Evolutionary conservation across 106 monocot genomes (phyloP), one percentile per base, ranked within the genome.

Genomic region (Iris macrosiphon): DNA sequence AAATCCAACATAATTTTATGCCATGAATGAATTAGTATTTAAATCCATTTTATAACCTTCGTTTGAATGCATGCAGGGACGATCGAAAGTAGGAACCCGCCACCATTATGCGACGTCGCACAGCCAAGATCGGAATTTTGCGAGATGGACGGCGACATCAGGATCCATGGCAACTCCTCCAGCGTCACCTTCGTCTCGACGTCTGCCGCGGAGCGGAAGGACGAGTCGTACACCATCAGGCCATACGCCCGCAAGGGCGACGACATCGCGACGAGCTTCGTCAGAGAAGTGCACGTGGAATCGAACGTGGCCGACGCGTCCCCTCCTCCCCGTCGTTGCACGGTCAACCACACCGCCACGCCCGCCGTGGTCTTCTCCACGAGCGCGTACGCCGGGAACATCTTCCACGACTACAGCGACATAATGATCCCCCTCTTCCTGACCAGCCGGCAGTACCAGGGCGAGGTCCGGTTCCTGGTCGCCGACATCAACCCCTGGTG

Each of bases 381-480:
- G 5, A 46, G 59, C 7, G 77, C 73, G 1, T 74, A 57, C 59
- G 47, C 55, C 20, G 71, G 74, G 1, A 83, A 83, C 45, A 57
- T 61, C 61, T 83, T 72, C 59, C 82, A 82, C 32, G 76, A 72
- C 40, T 52, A 77, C 24, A 48, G 54, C 14, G 82, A 83, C 25
- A 74, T 78, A 32, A 15, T 83, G 0, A 49, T 78, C 28, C 83
- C 83, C 13, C 69, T 78, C 25, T 83, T 74, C 54, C 28, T 74
- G 28, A 77, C 70, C 1, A 22, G 62, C 27, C 38, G 30, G 20
- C 45, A 62, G 2, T 83, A 57, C 59, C 14, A 63, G 4, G 83
- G 74, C 10, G 77, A 83, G 35, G 77, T 83, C 10, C 72, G 67
- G 45, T 52, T 78, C 32, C 52, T 83, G 0, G 34, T 71, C 6